A percentile compares a stretch with the other conserved stretches of the same genome.
These are phyloP conservation scores for Pyricularia pennisetigena DNA, from an alignment of 2,329 filamentous ascomycete genomes.

Conservation along the genomic window DNA sequence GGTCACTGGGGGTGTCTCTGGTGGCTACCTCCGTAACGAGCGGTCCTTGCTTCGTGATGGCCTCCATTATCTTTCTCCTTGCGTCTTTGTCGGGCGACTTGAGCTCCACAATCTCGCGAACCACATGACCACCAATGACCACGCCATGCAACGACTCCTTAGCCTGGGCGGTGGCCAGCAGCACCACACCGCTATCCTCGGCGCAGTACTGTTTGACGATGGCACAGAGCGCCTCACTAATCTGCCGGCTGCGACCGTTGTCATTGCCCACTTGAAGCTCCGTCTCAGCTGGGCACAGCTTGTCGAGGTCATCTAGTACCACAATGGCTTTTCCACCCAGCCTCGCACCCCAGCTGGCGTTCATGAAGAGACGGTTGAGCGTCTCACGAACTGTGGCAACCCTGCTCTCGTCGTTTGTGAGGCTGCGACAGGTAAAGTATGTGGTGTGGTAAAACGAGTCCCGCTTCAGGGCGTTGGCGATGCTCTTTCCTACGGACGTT, in stretches of 20 bases:
- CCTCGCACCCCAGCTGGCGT: slow-evolving; percentile 82
- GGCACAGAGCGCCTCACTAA: slow-evolving; percentile 79
- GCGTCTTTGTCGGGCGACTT: slow-evolving; percentile 92
- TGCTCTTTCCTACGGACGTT: slow-evolving; percentile 64
- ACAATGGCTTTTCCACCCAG: slow-evolving; percentile 77
- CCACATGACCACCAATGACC: slow-evolving; percentile 82
- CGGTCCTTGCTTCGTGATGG: slow-evolving; percentile 53
- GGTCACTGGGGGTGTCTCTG: slow-evolving; percentile 22
- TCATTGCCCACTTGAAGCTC: slow-evolving; percentile 90
- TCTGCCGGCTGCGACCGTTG: slow-evolving; percentile 83
- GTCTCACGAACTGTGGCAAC: slow-evolving; percentile 88
- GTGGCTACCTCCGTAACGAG: slow-evolving; percentile 16
- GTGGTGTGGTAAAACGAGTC: slow-evolving; percentile 71
- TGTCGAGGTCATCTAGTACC: slow-evolving; percentile 86
- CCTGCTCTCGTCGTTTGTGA: slow-evolving; percentile 85
- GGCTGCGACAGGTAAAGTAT: slow-evolving; percentile 77
- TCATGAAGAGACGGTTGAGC: slow-evolving; percentile 73
- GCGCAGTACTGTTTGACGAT: slow-evolving; percentile 79
- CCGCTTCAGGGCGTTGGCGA: slow-evolving; percentile 63
- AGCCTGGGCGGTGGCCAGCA: slow-evolving; percentile 83
- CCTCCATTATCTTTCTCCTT: slow-evolving; percentile 72
- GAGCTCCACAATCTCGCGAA: slow-evolving; percentile 80
- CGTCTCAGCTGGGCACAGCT: slow-evolving; percentile 85
- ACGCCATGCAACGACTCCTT: slow-evolving; percentile 91
- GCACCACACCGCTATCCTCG: slow-evolving; percentile 67